A percentile compares a stretch with the other conserved stretches of the same genome.
phyloP scores from a whole-genome alignment of 2,329 filamentous ascomycete species.

The Meredithiella fracta region DNA sequence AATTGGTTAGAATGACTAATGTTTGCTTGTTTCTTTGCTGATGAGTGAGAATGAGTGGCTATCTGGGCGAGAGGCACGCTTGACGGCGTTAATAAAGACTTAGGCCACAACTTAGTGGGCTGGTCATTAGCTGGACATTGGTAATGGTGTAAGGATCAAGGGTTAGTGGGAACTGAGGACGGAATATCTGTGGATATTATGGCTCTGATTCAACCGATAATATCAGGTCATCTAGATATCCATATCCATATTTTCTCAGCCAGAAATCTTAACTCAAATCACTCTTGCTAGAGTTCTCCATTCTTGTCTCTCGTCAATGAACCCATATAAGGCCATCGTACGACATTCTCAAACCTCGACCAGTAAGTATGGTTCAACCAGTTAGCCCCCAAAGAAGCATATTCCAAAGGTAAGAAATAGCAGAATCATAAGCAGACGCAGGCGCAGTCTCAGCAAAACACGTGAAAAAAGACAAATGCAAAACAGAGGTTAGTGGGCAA shows the following conservation, averaged over 20 bases:
- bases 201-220: not conserved
- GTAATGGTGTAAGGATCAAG: not conserved
- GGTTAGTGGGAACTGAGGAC: not conserved
- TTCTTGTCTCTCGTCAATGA: no score
- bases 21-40: not conserved
- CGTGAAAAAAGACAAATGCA: conserved; percentile 14
- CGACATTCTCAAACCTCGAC: conserved; percentile 17
- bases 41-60: not conserved
- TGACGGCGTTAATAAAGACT: not conserved
- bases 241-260: not conserved
- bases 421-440: not conserved
- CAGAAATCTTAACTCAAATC: not conserved
- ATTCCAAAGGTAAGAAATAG: no score
- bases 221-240: not conserved
- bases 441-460: not conserved
- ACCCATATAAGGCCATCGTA: not conserved
- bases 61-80: not conserved
- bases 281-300: no score
- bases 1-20: not conserved
- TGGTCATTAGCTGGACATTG: not conserved
- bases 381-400: no score
- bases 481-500: conserved; percentile 28
- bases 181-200: not conserved
- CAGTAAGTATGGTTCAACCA: conserved; percentile 19
- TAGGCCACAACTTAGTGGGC: not conserved